phyloP scores from a whole-genome alignment of 148 eudicot species.

The Vaccinium macrocarpon region DNA sequence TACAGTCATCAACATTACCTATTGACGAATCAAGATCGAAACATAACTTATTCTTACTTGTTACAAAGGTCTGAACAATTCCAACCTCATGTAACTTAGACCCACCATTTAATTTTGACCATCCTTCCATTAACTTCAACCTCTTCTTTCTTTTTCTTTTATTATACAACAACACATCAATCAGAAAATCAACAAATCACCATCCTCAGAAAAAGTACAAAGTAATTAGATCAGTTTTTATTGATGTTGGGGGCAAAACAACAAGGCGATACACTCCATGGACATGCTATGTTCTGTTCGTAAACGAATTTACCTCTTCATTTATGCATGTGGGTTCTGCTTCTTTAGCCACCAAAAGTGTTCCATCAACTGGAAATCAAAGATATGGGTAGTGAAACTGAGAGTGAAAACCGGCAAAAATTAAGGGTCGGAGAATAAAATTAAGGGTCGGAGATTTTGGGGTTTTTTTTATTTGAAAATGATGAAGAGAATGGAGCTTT shows the following conservation, averaged over 20 bases:
- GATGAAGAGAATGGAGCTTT: constrained; percentile 6
- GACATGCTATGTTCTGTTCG: neutral
- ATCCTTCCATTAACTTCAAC: constrained; percentile 43
- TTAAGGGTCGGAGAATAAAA: neutral
- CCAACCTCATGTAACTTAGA: constrained; percentile 29
- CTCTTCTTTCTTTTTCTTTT: neutral
- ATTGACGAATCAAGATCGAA: constrained; percentile 31
- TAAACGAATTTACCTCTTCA: constrained; percentile 16
- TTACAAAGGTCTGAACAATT: constrained; percentile 19
- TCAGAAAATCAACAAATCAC: neutral
- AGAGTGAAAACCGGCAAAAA: constrained; percentile 1
- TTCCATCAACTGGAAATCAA: constrained; percentile 13
- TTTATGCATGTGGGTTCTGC: constrained; percentile 9
- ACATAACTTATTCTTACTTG: constrained; percentile 17
- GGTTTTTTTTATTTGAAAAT: neutral
- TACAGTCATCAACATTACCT: constrained; percentile 40
- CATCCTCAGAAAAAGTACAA: neutral
- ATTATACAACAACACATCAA: neutral
- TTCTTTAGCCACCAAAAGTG: constrained; percentile 7
- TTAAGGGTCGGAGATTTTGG: neutral
- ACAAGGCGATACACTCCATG: constrained; percentile 10
- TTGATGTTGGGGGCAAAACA: neutral
- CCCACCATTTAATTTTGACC: constrained; percentile 37
- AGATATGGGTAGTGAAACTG: constrained; percentile 9
- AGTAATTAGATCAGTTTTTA: neutral